These are phyloP conservation scores for Boletus sp. DNA, from an alignment of 768 basidiomycete genomes.

Conservation along the genomic window DNA sequence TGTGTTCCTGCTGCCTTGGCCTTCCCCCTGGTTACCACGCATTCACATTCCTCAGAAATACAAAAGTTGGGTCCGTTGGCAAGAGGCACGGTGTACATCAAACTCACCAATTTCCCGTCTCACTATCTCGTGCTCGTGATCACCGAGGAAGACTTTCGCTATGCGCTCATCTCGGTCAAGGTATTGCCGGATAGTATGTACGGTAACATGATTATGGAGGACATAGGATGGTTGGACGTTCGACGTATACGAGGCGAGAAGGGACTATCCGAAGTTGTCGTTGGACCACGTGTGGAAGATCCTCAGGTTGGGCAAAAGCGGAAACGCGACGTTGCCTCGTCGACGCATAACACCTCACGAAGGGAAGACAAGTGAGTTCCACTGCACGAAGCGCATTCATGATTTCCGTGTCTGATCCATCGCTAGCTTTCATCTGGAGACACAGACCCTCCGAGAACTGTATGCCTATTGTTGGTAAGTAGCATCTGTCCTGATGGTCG, in stretches of 20 bases:
- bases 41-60: constrained; percentile 46
- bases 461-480: constrained; percentile 86
- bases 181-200: constrained; percentile 54
- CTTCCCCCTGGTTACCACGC: background rate
- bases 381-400: background rate
- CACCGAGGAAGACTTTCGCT: constrained; percentile 73
- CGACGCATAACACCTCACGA: constrained; percentile 7
- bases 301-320: constrained; percentile 28
- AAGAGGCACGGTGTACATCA: constrained; percentile 69
- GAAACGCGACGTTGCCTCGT: constrained; percentile 22
- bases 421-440: constrained; percentile 61
- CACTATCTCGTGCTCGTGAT: constrained; percentile 87
- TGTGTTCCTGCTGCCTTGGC: constrained; percentile 5
- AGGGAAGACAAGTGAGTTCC: constrained; percentile 31
- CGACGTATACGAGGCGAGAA: constrained; percentile 58
- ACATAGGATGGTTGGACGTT: constrained; percentile 78
- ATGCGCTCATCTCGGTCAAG: constrained; percentile 74
- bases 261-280: constrained; percentile 14
- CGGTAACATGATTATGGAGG: constrained; percentile 64
- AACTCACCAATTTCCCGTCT: constrained; percentile 69
- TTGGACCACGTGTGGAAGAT: constrained; percentile 18
- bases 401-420: background rate
- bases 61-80: constrained; percentile 65
- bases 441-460: constrained; percentile 69
- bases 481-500: background rate